A percentile compares a stretch with the other conserved stretches of the same genome.
These are phyloP conservation scores for Eucalyptus caleyi DNA, from an alignment of 345 rosid genomes.

Conservation along the genomic window DNA sequence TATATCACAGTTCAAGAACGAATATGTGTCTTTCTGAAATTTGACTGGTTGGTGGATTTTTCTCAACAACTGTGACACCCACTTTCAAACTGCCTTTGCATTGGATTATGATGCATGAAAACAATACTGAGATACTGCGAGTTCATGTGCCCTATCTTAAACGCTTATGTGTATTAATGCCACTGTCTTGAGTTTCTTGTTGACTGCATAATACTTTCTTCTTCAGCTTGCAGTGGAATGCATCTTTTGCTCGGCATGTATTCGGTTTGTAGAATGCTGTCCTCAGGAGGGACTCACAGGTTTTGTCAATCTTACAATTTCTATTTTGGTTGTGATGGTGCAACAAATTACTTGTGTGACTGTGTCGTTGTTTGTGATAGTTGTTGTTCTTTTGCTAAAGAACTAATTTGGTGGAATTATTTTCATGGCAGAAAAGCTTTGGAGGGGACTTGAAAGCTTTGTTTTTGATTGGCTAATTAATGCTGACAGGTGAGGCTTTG, in stretches of 20 bases:
- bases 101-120: background rate
- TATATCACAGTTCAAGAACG: background rate
- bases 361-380: background rate
- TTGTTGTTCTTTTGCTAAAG: background rate
- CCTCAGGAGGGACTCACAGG: conserved; percentile 99
- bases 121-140: background rate
- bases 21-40: background rate
- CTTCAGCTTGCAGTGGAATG: conserved; percentile 98
- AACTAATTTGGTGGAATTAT: background rate
- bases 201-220: background rate
- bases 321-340: conserved; percentile 1
- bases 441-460: conserved; percentile 99
- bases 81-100: background rate
- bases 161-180: background rate
- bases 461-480: conserved; percentile 98
- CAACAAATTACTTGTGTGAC: background rate
- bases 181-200: background rate
- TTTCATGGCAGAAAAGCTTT: conserved; percentile 76
- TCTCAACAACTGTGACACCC: background rate
- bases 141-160: background rate
- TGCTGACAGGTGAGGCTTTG: conserved; percentile 73
- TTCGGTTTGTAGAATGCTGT: conserved; percentile 95
- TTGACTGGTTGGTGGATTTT: background rate
- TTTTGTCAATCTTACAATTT: conserved; percentile 2
- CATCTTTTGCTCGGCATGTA: conserved; percentile 98